phyloP scores from a whole-genome alignment of 139 green algal genomes.

The Coelastrella sp. region DNA sequence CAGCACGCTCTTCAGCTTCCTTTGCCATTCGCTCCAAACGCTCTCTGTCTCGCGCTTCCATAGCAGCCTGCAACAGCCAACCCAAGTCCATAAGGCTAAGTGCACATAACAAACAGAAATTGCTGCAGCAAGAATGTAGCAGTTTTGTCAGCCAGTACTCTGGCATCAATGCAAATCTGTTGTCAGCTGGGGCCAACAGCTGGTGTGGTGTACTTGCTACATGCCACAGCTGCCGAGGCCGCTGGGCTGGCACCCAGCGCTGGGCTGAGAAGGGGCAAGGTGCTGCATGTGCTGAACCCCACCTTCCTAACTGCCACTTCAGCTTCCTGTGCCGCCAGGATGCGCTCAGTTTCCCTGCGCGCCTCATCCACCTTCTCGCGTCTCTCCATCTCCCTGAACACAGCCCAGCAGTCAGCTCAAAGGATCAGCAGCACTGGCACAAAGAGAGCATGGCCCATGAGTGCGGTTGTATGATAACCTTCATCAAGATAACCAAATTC shows the following conservation, averaged over 20 bases:
- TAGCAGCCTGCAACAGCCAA: not conserved
- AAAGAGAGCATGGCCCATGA: not conserved
- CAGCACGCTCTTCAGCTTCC: conserved; percentile 55
- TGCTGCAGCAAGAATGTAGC: not conserved
- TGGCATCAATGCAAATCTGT: no score
- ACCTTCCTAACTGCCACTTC: conserved; percentile 48
- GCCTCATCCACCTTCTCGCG: conserved; percentile 75
- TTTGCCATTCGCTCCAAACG: conserved; percentile 63
- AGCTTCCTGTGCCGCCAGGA: conserved; percentile 69
- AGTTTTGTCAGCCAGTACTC: not conserved
- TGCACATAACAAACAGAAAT: not conserved
- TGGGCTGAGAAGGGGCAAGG: no score
- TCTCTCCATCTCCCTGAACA: conserved; percentile 78
- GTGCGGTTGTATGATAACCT: not conserved
- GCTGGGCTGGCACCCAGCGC: no score
- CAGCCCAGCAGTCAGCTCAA: not conserved
- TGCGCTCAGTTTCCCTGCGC: conserved; percentile 75
- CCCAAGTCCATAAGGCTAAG: not conserved
- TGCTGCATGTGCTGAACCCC: not conserved
- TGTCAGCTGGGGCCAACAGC: no score
- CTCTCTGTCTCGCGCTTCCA: conserved; percentile 49
- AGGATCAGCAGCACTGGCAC: not conserved
- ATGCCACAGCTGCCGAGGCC: no score
- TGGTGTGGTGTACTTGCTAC: no score
- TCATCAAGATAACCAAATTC: not conserved